Conservation (phyloP, 768 basidiomycete genomes). For the Amylocystis lapponica region DNA sequence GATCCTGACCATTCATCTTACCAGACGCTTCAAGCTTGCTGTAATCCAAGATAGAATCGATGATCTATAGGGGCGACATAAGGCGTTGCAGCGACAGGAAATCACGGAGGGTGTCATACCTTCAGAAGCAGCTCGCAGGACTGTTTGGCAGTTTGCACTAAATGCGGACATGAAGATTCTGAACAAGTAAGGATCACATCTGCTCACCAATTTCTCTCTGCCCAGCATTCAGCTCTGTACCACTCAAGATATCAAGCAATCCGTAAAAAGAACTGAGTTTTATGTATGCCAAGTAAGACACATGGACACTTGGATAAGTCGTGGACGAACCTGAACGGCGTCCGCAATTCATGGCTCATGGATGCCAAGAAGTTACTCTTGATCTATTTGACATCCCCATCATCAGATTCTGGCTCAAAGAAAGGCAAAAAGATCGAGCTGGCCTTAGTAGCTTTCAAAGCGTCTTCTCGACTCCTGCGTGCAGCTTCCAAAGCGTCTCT, state of each 20-base stretch:
- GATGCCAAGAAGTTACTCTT: slow-evolving; percentile 73
- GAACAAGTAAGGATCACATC: background rate
- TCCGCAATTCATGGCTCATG: slow-evolving; percentile 75
- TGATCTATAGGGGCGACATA: slow-evolving; percentile 43
- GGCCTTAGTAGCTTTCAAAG: slow-evolving; percentile 68
- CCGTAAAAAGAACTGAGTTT: slow-evolving; percentile 64
- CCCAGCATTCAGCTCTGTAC: slow-evolving; percentile 61
- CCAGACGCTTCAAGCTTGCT: slow-evolving; percentile 76
- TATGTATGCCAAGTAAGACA: background rate
- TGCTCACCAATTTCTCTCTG: slow-evolving; percentile 67
- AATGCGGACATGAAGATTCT: background rate
- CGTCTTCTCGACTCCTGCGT: slow-evolving; percentile 64
- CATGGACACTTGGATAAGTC: too few relatives aligned
- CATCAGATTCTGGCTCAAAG: too few relatives aligned
- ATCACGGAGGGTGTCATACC: slow-evolving; percentile 26
- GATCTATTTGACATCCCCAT: slow-evolving; percentile 36
- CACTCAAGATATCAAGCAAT: slow-evolving; percentile 64
- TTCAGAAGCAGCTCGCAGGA: slow-evolving; percentile 71
- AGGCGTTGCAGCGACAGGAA: background rate
- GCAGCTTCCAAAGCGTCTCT: slow-evolving; percentile 65
- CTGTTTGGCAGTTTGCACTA: slow-evolving; percentile 74
- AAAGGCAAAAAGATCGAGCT: slow-evolving; percentile 3
- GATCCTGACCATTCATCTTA: slow-evolving; percentile 21
- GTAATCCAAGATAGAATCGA: slow-evolving; percentile 75
- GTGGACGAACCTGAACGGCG: slow-evolving; percentile 69